Conservation (phyloP, 1,284 basidiomycete genomes). For the Acaromyces ingoldii region DNA sequence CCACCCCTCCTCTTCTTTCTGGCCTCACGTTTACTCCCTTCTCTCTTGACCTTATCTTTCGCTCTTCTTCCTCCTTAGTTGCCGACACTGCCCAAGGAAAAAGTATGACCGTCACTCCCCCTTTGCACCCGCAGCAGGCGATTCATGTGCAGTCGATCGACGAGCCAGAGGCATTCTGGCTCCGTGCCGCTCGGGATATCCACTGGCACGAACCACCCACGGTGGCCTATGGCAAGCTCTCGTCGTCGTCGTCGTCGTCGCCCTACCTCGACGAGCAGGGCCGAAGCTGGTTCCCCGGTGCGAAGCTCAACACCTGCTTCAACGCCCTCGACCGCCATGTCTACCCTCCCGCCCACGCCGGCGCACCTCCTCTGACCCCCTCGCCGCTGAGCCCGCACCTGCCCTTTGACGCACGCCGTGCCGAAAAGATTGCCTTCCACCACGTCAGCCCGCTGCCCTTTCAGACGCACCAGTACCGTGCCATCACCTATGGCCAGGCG, state of each 20-base stretch:
- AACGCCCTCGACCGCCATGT: conserved; percentile 26
- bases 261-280: conserved; percentile 20
- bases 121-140: conserved; percentile 26
- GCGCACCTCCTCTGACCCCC: conserved; percentile 20
- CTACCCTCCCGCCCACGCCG: conserved; percentile 17
- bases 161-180: conserved; percentile 30
- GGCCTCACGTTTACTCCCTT: no score
- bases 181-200: conserved; percentile 25
- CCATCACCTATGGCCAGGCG: conserved; percentile 36
- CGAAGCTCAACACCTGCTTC: conserved; percentile 30
- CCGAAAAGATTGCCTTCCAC: conserved; percentile 28
- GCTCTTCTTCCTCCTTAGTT: no score
- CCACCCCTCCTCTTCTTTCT: no score
- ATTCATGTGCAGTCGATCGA: conserved; percentile 31
- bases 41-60: no score
- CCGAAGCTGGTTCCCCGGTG: conserved; percentile 33
- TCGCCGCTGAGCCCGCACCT: conserved; percentile 33
- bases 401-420: conserved; percentile 15
- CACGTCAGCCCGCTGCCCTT: conserved; percentile 37
- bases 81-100: no score
- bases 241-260: no score
- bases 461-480: conserved; percentile 22
- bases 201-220: conserved; percentile 36
- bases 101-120: no score
- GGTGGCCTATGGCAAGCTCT: conserved; percentile 20